Conservation (phyloP, 169 alveolate genomes). For the Plasmodium berghei region DNA sequence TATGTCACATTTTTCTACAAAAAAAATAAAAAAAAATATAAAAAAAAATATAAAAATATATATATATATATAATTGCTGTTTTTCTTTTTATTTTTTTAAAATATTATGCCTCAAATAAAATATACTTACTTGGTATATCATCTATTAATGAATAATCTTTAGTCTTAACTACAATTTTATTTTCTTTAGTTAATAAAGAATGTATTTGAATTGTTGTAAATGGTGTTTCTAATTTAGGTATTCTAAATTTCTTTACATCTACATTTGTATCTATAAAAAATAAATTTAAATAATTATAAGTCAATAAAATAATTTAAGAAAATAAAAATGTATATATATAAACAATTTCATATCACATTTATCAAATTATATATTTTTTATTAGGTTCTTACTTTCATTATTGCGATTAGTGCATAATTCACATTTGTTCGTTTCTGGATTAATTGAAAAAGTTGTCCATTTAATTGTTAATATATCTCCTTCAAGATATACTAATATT, state of each 20-base stretch:
- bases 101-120: no score
- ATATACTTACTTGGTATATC: slow-evolving; percentile 10
- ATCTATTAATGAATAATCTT: slow-evolving; percentile 9
- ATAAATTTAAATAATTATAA: background rate
- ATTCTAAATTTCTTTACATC: slow-evolving; percentile 8
- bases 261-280: background rate
- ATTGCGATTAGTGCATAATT: background rate
- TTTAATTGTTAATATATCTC: background rate
- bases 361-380: background rate
- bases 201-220: slow-evolving; percentile 24
- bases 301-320: background rate
- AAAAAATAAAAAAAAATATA: background rate
- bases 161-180: background rate
- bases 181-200: background rate
- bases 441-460: background rate
- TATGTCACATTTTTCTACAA: slow-evolving; percentile 12
- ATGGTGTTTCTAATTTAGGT: background rate
- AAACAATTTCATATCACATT: background rate
- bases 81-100: background rate
- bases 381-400: background rate
- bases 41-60: background rate
- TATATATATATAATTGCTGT: background rate
- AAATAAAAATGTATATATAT: background rate
- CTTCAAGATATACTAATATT: background rate
- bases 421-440: background rate